Evolutionary conservation across 371 early-diverging fungal species (phyloP), one percentile per base, ranked within the genome.

Genomic region (Mucor indicus): DNA sequence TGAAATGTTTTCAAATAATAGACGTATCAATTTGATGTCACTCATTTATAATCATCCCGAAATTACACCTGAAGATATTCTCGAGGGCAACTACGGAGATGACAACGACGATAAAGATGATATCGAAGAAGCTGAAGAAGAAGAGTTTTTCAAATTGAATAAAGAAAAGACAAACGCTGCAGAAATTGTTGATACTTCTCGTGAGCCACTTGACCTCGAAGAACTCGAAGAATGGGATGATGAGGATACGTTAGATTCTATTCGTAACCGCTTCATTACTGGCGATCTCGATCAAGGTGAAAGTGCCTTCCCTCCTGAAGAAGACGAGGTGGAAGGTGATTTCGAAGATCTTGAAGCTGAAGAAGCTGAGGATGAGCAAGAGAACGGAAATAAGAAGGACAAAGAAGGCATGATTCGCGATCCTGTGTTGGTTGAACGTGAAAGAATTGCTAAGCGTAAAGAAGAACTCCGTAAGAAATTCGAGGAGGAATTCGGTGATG

Each of bases 401-500:
- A 59, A 59, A 16, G 60, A 59, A 36, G 60, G 39, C 32, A 55
- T 60, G 55, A 60, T 60, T 35, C 51, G 47, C 35, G 71, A 72
- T 36, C 70, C 69, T n/a, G 53, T 66, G 13, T 61, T 59, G 43
- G 74, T 68, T 0, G 76, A 77, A 35, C 79, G 81, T 43, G 85
- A 83, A 47, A 77, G 69, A 53, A 75, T 94, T 38, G 86, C 86
- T 2, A 84, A 83, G 48, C 91, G 91, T 67, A 95, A 95, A 70
- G 91, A 89, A 58, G 83, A 85, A 54, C 79, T 98, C 39, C 92
- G 93, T 60, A 84, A 80, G 53, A 94, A 92, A 73, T 98, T 96
- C 58, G 90, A 91, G 62, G 89, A 88, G 27, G 81, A 95, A 50
- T 93, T 92, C 60, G 95, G 93, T 50, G 80, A 80, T 23, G 81